Evolutionary conservation across 75 land plant genomes (phyloP).

Genomic region (Selaginella moellendorffii): DNA sequence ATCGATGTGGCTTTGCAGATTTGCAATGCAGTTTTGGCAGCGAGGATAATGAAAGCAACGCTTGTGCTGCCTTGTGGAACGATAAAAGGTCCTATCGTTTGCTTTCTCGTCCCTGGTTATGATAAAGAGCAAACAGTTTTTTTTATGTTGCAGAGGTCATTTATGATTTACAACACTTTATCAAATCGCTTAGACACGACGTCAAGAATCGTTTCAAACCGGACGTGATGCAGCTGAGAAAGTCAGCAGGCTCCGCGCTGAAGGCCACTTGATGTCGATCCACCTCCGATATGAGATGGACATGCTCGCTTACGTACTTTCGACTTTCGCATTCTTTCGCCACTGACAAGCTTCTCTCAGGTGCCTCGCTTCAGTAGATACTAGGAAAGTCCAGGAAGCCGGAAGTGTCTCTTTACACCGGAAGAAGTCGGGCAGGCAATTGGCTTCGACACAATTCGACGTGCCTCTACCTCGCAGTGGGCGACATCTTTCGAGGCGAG

Average conservation of each 20-base stretch:
- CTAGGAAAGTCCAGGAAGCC: slow-evolving; percentile 70
- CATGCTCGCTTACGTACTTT: slow-evolving; percentile 78
- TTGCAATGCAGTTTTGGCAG: slow-evolving; percentile 99
- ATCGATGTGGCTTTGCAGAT: no score
- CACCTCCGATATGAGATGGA: slow-evolving; percentile 98
- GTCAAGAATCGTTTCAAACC: slow-evolving; percentile 62
- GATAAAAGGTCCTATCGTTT: slow-evolving; percentile 86
- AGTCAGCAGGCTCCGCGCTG: slow-evolving; percentile 62
- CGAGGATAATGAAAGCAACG: slow-evolving; percentile 92
- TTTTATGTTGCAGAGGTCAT: slow-evolving; percentile 76
- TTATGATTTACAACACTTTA: slow-evolving; percentile 93
- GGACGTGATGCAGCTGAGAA: slow-evolving; percentile 66
- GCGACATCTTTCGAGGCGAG: slow-evolving; percentile 91
- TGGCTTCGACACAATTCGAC: slow-evolving; percentile 87
- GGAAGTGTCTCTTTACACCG: slow-evolving; percentile 90
- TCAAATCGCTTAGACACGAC: slow-evolving; percentile 55
- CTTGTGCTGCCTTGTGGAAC: slow-evolving; percentile 85
- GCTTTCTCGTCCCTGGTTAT: no score
- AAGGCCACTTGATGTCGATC: slow-evolving; percentile 80
- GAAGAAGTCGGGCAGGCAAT: slow-evolving; percentile 82
- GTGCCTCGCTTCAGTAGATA: slow-evolving; percentile 69
- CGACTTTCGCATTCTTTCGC: no score
- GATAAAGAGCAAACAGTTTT: no score
- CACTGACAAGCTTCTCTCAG: no score
- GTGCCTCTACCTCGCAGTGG: slow-evolving; percentile 83